Base-by-base conservation (phyloP, 768 basidiomycete genomes). In the Mycena pura region DNA sequence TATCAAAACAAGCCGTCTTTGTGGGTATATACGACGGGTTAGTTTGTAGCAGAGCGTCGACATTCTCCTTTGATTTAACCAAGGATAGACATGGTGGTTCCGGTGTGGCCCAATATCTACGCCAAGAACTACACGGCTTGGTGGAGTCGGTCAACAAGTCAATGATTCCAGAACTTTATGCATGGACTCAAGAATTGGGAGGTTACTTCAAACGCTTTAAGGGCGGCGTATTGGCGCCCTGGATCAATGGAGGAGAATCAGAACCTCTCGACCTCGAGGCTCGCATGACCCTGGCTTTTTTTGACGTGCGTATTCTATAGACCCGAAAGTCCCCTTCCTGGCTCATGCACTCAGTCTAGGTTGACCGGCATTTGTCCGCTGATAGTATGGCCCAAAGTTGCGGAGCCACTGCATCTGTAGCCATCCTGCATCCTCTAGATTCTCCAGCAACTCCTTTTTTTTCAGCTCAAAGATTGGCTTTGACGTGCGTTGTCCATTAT, bases 21-120 rank as follows among this genome's bases (percentile, higher is more conserved):
- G 86, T 94, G 34, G 95, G 95, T 28, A 89, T 97, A 57, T 97
- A 95, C 72, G 95, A 97, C 59, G 95, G 95, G 92, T 92, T 68
- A 57, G 83, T 72, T 50, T 22, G 6, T 22, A 68, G 19, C 56
- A 28, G 31, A n/a, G 41, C 39, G 36, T 22, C n/a, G 27, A 13
- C 52, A 24, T 38, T 21, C 34, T 27, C 9, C 22, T 60, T 45
- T 68, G 60, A 58, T 63, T 45, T 38, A 41, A 15, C 29, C n/a
- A 54, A 24, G n/a, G 27, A n/a, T 59, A 95, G 93, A 8, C 95
- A 97, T 69, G 95, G 95, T 7, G 95, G 95, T 9, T 89, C 89
- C n/a, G 89, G 89, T 10, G 94, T 96, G 17, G 90, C 95, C 3
- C 87, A 92, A 60, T 95, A 88, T 73, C 80, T 95, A 28, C 87